Evolutionary conservation across 192 early-diverging fungal genomes (phyloP).

Genomic region (Spinellus fusiger): DNA sequence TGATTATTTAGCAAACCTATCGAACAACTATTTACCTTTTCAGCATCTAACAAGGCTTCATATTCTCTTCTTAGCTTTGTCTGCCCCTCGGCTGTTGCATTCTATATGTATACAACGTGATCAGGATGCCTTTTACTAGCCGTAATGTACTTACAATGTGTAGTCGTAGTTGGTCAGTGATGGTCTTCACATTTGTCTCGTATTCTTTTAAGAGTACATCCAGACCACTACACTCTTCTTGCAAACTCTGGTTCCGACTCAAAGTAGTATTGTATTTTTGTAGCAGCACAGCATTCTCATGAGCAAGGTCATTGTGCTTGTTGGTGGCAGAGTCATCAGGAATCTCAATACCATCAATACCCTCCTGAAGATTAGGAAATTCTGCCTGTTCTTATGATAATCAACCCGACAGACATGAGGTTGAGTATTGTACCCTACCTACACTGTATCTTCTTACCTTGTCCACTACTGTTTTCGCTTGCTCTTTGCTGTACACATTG

Average conservation of each 20-base stretch:
- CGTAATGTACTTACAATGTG: slow-evolving; percentile 7
- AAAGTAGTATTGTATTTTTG: not conserved
- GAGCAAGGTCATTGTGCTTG: slow-evolving; percentile 9
- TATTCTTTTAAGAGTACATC: slow-evolving; percentile 22
- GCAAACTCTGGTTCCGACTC: slow-evolving; percentile 9
- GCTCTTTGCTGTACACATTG: slow-evolving; percentile 22
- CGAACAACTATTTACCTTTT: slow-evolving; percentile 13
- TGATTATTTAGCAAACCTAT: not conserved
- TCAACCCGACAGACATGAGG: not conserved
- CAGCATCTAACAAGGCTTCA: slow-evolving; percentile 29
- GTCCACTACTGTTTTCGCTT: not conserved
- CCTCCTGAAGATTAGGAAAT: not conserved
- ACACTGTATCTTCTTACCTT: not conserved
- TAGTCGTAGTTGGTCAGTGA: slow-evolving; percentile 14
- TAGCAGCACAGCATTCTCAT: slow-evolving; percentile 4
- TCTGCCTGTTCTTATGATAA: not conserved
- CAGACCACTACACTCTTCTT: slow-evolving; percentile 15
- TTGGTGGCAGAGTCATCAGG: not conserved
- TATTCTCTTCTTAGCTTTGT: slow-evolving; percentile 23
- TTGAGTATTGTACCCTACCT: not conserved
- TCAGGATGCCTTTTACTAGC: not conserved
- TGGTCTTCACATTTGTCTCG: slow-evolving; percentile 16
- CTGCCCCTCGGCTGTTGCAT: slow-evolving; percentile 13
- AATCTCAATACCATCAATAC: not conserved
- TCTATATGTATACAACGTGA: slow-evolving; percentile 1